Conservation (phyloP, 2,329 filamentous ascomycete species). For the Penicillium sp. region DNA sequence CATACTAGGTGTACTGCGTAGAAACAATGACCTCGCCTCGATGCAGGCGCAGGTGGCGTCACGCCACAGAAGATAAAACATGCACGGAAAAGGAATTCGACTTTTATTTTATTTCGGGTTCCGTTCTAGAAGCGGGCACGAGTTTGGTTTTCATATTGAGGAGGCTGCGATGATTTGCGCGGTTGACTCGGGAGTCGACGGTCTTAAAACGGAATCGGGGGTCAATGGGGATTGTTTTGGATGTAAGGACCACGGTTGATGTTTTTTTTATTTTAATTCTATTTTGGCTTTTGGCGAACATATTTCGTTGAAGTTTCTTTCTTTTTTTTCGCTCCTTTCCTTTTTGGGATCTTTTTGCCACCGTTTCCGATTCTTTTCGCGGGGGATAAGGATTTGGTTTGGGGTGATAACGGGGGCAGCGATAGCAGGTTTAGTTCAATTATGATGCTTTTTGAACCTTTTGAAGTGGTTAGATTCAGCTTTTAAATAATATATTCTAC, state of each 20-base stretch:
- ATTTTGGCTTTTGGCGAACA: background rate
- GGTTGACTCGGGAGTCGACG: background rate
- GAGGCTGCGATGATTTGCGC: background rate
- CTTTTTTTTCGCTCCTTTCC: background rate
- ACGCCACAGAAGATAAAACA: background rate
- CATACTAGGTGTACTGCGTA: no score
- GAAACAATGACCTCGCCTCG: constrained; percentile 1
- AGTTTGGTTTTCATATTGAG: no score
- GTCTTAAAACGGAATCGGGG: no score
- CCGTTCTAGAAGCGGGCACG: background rate
- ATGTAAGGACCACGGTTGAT: background rate
- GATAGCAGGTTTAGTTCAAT: background rate
- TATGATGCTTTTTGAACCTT: no score
- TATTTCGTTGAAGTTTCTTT: background rate
- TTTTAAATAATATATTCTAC: no score
- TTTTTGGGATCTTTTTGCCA: constrained; percentile 3
- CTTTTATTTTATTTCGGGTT: background rate
- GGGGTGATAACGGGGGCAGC: background rate
- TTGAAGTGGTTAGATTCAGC: no score
- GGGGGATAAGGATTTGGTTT: constrained; percentile 6
- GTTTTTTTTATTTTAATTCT: background rate
- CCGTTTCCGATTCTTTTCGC: constrained; percentile 4
- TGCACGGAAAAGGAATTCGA: background rate
- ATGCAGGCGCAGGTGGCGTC: background rate
- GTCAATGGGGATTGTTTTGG: no score